Percentiles rank a stretch among this genome's conserved stretches.
Evolutionary conservation across 768 basidiomycete species (phyloP).

Genomic region (Russula olivacea): DNA sequence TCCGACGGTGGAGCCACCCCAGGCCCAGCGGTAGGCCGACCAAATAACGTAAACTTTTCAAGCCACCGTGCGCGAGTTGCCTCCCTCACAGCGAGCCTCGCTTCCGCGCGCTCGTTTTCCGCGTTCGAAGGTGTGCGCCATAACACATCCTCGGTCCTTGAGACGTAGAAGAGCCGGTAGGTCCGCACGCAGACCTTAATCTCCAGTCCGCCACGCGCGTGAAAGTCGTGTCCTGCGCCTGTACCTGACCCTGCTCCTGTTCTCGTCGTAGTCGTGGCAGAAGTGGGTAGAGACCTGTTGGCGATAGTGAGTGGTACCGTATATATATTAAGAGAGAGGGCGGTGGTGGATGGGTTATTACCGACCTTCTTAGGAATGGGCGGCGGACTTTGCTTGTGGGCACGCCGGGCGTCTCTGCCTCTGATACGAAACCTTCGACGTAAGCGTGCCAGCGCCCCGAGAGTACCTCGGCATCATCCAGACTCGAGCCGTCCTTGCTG

Average conservation of each 20-base stretch:
- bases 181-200: slow-evolving; percentile 81
- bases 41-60: not conserved
- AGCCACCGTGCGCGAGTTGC: not conserved
- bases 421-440: slow-evolving; percentile 67
- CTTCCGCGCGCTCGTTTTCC: slow-evolving; percentile 34
- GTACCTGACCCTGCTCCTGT: not conserved
- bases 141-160: slow-evolving; percentile 59
- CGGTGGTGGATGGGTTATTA: slow-evolving; percentile 34
- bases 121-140: slow-evolving; percentile 41
- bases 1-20: not conserved
- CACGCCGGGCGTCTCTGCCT: slow-evolving; percentile 51
- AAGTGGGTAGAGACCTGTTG: slow-evolving; percentile 39
- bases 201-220: slow-evolving; percentile 53
- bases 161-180: slow-evolving; percentile 76
- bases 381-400: slow-evolving; percentile 40
- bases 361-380: slow-evolving; percentile 56
- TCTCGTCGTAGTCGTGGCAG: not conserved
- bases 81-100: slow-evolving; percentile 4
- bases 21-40: not conserved
- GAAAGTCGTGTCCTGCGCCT: slow-evolving; percentile 12
- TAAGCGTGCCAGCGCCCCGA: slow-evolving; percentile 77
- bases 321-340: slow-evolving; percentile 28
- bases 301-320: slow-evolving; percentile 27
- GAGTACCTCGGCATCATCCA: slow-evolving; percentile 70
- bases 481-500: slow-evolving; percentile 70